phyloP scores from a whole-genome alignment of 192 early-diverging fungal species.

The Dimargaris xerosporica region DNA sequence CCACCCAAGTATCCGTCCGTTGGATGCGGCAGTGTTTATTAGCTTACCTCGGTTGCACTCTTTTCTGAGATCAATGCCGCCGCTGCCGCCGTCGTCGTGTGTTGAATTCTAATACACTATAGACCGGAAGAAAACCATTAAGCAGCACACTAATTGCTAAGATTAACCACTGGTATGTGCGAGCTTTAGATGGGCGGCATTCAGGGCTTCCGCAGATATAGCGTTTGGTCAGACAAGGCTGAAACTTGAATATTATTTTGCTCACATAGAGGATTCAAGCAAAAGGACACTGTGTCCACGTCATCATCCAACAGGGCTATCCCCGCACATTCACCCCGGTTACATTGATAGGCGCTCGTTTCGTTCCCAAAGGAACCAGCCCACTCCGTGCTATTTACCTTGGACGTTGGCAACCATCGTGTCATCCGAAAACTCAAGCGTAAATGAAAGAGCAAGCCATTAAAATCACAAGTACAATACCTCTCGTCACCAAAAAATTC shows the following conservation, averaged over 20 bases:
- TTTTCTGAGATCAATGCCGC: not conserved
- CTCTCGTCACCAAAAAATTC: too few species aligned
- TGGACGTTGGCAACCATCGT: too few species aligned
- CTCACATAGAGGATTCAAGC: not conserved
- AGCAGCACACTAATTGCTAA: not conserved
- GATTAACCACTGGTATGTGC: not conserved
- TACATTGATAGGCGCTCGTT: not conserved
- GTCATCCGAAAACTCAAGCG: too few species aligned
- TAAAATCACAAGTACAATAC: too few species aligned
- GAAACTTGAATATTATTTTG: not conserved
- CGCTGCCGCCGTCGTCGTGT: too few species aligned
- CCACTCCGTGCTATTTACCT: not conserved
- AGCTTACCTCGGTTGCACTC: not conserved
- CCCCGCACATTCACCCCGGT: not conserved
- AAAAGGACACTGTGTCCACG: not conserved
- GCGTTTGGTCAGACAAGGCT: not conserved
- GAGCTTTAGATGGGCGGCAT: not conserved
- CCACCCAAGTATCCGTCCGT: not conserved
- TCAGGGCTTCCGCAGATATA: not conserved
- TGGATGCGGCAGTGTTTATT: not conserved
- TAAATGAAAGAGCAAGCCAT: too few species aligned
- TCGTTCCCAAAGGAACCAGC: not conserved
- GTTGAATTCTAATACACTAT: too few species aligned
- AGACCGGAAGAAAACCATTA: too few species aligned
- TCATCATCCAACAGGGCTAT: not conserved